Evolutionary conservation across 192 early-diverging fungal species (phyloP), one percentile per base, ranked within the genome.

Genomic region (Backusella westeae): DNA sequence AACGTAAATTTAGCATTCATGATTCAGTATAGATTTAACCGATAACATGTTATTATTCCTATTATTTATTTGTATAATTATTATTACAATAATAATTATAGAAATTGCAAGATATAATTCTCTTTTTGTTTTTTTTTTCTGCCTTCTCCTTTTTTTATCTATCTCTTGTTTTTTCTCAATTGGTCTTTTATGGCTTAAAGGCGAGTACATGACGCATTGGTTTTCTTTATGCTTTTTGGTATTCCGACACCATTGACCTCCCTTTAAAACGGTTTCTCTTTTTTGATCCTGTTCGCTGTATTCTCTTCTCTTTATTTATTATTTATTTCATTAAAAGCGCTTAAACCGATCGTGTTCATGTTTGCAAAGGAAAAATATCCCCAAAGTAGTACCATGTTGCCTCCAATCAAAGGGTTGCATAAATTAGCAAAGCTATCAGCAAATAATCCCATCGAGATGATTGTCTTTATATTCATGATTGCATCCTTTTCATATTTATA

Each of bases 401-500:
- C 8, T 56, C 53, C 53, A 10, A 56, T 56, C 53, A 56, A 56
- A 56, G 53, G 53, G 53, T 23, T 56, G 53, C 53, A 56, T 26
- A 56, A 26, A 56, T 23, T 56, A 56, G 83, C 89, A 39, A 78
- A 78, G 36, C 75, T 78, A 39, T 86, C 90, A 19, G 86, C 91
- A 19, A 87, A 88, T 67, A 90, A 91, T 81, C 94, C 94, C 56
- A 93, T 95, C 76, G 94, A 95, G 82, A 89, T 87, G 71, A 93
- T 95, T 72, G 87, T 88, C 65, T 79, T 89, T 69, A 88, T 87
- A 69, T 79, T 92, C 59, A 84, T 94, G 49, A 76, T 94, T 35
- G 92, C 91, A 34, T 89, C 90, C 14, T 94, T 90, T 78, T 86
- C 87, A 23, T 95, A 94, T 80, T 91, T 93, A 78, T 89, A 88